Evolutionary conservation across 805 yeast species (phyloP).

Genomic region (Geotrichum ghanense): DNA sequence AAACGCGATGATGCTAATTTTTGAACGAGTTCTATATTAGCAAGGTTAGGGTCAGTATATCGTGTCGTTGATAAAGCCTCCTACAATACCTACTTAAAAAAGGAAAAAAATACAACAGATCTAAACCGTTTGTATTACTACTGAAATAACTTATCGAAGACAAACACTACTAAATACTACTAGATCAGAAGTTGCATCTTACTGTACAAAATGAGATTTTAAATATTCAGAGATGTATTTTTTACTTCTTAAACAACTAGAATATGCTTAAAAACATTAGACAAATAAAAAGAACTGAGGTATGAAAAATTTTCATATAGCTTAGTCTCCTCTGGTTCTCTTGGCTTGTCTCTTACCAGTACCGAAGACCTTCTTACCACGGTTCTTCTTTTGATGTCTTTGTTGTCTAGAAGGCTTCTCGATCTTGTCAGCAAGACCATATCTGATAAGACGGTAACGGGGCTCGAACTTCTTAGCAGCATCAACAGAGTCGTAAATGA

Average conservation of each 20-base stretch:
- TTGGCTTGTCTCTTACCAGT: conserved; percentile 92
- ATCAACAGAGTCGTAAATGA: conserved; percentile 94
- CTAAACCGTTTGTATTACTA: too few species aligned
- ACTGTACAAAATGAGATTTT: too few species aligned
- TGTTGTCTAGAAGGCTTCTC: conserved; percentile 99
- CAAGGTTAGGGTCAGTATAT: too few species aligned
- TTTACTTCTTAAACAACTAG: conserved; percentile 1
- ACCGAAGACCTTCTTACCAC: conserved; percentile 97
- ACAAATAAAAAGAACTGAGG: neutral
- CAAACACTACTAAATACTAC: too few species aligned
- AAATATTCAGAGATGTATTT: neutral
- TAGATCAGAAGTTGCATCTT: too few species aligned
- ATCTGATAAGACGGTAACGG: conserved; percentile 97
- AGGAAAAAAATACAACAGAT: too few species aligned
- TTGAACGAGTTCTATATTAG: too few species aligned
- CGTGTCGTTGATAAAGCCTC: too few species aligned
- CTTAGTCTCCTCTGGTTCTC: conserved; percentile 21
- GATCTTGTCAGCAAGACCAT: conserved; percentile 92
- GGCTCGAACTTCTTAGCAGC: conserved; percentile 99
- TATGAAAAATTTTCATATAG: neutral
- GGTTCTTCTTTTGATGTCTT: conserved; percentile 99
- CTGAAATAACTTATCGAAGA: too few species aligned
- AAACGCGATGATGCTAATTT: too few species aligned
- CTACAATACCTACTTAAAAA: too few species aligned
- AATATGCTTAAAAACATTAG: neutral